Base-by-base conservation (phyloP, 169 alveolate genomes). In the Perkinsus chesapeaki region DNA sequence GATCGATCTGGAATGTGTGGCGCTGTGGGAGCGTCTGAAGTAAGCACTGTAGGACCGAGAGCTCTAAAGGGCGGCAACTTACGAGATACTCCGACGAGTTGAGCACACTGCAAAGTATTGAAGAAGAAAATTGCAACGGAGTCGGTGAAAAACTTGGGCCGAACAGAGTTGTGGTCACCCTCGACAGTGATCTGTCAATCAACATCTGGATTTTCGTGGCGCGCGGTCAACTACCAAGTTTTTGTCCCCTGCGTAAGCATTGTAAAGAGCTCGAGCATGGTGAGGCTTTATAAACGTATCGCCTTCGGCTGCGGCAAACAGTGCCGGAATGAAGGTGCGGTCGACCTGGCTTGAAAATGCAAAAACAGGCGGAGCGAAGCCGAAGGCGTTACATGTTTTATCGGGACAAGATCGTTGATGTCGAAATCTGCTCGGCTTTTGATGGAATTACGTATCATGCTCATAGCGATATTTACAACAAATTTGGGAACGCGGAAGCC, bases 151-250 rank as follows among this genome's bases (percentile, higher is more conserved):
- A 48, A 97, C 91, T 95, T 93, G 0, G 99, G 98, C 31, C 99
- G 94, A 37, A 92, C 95, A 43, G 96, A 91, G 93, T 97, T 97
- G 93, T 97, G 99, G 93, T 97, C 98, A 5, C 99, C 99, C 72
- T 96, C 97, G 27, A 97, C 96, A 27, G 93, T 60, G 23, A 60
- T 34, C 82, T 60, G 31, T 34, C 12, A 16, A 16, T 23, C 31
- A 16, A 9, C 1, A 7, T 60, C 82, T 0, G 12, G 31, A 20
- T 60, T 34, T 1, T 5, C 27, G 37, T 0, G 37, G 12, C 31
- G 82, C 82, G 12, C 31, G 3, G 36, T 1, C 27, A 60, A 7
- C 93, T n/a, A 95, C 92, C 38, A 96, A 90, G 90, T 96, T 96
- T 93, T 97, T 97, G 91, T 97, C 98, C 36, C 98, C 98, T 27